These are phyloP conservation scores for Saussurea involucrata DNA, from an alignment of 129 eudicot genomes.

Conservation along the genomic window DNA sequence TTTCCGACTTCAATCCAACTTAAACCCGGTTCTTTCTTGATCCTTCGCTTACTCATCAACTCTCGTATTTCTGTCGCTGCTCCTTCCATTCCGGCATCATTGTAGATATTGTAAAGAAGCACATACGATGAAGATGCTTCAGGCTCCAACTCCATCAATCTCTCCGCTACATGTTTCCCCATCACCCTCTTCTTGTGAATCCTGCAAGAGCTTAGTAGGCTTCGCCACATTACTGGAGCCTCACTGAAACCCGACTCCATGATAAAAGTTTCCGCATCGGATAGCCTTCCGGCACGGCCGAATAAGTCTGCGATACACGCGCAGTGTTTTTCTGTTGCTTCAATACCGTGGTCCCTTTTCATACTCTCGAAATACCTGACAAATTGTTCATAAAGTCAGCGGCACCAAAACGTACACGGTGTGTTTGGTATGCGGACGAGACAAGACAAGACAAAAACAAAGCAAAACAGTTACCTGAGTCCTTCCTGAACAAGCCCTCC, in stretches of 20 bases:
- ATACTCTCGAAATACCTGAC: constrained; percentile 39
- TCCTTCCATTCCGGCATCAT: constrained; percentile 31
- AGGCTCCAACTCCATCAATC: constrained; percentile 46
- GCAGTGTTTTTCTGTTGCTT: constrained; percentile 46
- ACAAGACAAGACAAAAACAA: neutral
- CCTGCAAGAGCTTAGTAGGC: constrained; percentile 45
- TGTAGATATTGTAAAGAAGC: constrained; percentile 50
- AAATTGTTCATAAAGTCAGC: constrained; percentile 4
- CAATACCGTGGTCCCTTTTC: constrained; percentile 31
- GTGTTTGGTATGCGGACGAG: too few species aligned
- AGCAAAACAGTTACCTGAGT: constrained; percentile 19
- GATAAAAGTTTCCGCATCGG: constrained; percentile 42
- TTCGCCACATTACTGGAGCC: constrained; percentile 43
- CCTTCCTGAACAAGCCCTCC: constrained; percentile 54
- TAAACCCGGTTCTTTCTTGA: constrained; percentile 51
- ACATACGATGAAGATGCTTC: constrained; percentile 51
- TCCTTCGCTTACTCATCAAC: constrained; percentile 36
- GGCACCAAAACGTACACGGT: neutral
- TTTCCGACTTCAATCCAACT: constrained; percentile 50
- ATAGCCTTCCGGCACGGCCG: constrained; percentile 44
- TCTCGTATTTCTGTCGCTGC: constrained; percentile 26
- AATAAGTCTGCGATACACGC: constrained; percentile 41
- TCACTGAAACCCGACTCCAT: constrained; percentile 25
- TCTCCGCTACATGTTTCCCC: constrained; percentile 35
- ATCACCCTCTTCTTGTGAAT: constrained; percentile 31